Conservation (phyloP, 2,329 filamentous ascomycete species). For the Paramyrothecium sp. region DNA sequence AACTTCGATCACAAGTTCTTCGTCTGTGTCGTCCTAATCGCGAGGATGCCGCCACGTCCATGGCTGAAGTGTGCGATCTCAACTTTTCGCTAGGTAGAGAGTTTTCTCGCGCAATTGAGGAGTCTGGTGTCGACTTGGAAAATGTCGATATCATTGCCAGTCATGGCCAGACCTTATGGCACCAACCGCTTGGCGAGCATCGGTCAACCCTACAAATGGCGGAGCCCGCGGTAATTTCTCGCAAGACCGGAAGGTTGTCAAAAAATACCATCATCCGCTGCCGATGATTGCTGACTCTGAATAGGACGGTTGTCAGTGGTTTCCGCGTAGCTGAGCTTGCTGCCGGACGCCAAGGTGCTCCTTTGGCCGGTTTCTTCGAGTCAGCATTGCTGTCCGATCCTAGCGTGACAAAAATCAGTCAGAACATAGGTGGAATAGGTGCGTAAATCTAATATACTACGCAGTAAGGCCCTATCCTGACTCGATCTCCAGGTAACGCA, state of each 20-base stretch:
- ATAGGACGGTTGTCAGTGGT: conserved; percentile 44
- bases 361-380: conserved; percentile 58
- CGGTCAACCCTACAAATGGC: conserved; percentile 52
- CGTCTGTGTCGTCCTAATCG: too few relatives aligned
- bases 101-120: conserved; percentile 49
- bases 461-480: conserved; percentile 40
- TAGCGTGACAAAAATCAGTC: conserved; percentile 53
- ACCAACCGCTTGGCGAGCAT: conserved; percentile 42
- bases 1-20: conserved; percentile 37
- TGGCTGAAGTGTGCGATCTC: conserved; percentile 51
- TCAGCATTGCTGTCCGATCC: conserved; percentile 54
- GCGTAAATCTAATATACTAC: too few relatives aligned
- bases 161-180: conserved; percentile 58
- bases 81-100: conserved; percentile 57
- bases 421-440: conserved; percentile 57
- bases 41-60: conserved; percentile 45
- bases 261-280: conserved; percentile 22
- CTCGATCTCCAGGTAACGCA: conserved; percentile 46
- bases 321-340: conserved; percentile 57
- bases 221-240: conserved; percentile 53
- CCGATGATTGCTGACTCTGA: too few relatives aligned
- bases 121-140: conserved; percentile 44
- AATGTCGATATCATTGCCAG: conserved; percentile 54
- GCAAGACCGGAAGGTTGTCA: conserved; percentile 48
- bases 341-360: conserved; percentile 52